Base-by-base conservation (phyloP, 2,329 filamentous ascomycete species). In the Aspergillus sp. region DNA sequence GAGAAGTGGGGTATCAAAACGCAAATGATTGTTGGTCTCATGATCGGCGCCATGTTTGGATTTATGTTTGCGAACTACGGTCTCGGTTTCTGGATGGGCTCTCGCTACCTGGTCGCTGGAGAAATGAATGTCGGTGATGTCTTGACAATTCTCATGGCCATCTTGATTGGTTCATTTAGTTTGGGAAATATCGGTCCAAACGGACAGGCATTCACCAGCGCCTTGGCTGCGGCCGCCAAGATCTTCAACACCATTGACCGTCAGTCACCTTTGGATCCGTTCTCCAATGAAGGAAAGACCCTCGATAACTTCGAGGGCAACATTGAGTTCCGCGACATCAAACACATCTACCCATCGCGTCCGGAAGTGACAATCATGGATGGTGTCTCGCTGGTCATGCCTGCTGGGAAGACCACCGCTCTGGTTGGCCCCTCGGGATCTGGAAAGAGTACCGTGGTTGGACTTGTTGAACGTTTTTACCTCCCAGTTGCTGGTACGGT, bases 231-330 rank as follows among this genome's bases (percentile, higher is more conserved):
- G 2, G 89, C 88, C 3, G 79, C 81, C 46, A 97, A 97, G 73
- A 95, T 98, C 52, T 96, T 85, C 72, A 86, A 82, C 62, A 96
- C 90, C 1, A 97, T 97, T 55, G 91, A 97, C 66, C 85, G 93
- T 44, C 60, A 72, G 3, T 96, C 93, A 0, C 89, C 91, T 0
- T 74, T 97, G 42, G 86, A 98, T 60, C 83, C 91, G 0, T 80
- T 80, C 4, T 79, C 78, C 2, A 77, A 83, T 1, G 73, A 76
- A 6, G 93, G 91, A n/a, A 73, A 80, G 50, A 89, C 77, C 55
- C 76, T 94, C 1, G 82, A 88, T 1, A 67, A 79, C 19, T 76
- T 95, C 2, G 74, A 85, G 49, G 93, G 93, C 29, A 81, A 80
- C 10, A 84, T 98, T 48, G 85, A 90, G 54, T 77, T 98, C 40